Evolutionary conservation across 2,329 filamentous ascomycete species (phyloP).

Genomic region (Stagonosporopsis chrysanthemi): DNA sequence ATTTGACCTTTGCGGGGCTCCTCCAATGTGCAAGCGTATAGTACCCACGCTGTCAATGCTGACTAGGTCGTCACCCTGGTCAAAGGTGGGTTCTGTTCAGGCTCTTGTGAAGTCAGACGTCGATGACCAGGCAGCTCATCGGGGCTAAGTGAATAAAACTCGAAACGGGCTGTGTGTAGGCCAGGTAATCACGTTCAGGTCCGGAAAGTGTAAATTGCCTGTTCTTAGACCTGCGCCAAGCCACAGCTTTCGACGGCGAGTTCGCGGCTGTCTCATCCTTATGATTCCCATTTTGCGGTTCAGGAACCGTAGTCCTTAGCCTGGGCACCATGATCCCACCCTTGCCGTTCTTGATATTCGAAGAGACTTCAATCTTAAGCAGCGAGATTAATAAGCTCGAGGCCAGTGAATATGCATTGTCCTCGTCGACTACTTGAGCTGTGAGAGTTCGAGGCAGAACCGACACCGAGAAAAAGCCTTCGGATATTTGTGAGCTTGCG

Average conservation of each 20-base stretch:
- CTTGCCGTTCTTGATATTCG: not conserved
- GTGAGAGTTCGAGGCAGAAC: too few relatives aligned
- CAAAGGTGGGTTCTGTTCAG: conserved; percentile 3
- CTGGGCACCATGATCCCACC: not conserved
- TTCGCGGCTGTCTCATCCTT: conserved; percentile 5
- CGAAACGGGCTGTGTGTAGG: not conserved
- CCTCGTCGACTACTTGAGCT: not conserved
- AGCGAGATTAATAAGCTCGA: not conserved
- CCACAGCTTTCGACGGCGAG: conserved; percentile 9
- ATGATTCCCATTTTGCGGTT: conserved; percentile 7
- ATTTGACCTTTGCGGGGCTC: conserved; percentile 17
- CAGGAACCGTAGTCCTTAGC: conserved; percentile 5
- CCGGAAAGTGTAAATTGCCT: not conserved
- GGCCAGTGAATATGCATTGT: not conserved
- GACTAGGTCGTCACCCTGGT: conserved; percentile 2
- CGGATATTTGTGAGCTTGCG: not conserved
- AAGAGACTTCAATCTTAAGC: not conserved
- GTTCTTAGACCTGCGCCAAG: conserved; percentile 2
- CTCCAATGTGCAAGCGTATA: conserved; percentile 6
- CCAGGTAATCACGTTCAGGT: not conserved
- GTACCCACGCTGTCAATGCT: conserved; percentile 7
- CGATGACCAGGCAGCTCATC: conserved; percentile 10
- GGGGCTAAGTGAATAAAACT: conserved; percentile 6
- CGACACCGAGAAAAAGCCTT: not conserved
- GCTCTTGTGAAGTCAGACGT: conserved; percentile 1